These are phyloP conservation scores for Penicillium expansum DNA, from an alignment of 2,329 filamentous ascomycete genomes.

Conservation along the genomic window DNA sequence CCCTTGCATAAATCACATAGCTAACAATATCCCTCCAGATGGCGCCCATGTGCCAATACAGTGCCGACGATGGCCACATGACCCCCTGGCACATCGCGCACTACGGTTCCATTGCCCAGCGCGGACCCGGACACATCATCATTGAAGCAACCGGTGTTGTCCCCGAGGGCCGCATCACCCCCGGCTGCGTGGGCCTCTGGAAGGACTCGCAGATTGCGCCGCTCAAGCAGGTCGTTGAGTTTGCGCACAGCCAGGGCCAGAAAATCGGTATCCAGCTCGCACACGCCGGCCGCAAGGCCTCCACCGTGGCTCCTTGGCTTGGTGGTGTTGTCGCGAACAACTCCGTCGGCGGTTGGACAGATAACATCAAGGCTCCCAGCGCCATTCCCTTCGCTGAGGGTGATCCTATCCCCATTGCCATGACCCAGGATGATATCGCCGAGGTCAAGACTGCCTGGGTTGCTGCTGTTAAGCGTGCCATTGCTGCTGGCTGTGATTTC, in stretches of 20 bases:
- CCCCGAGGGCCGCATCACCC: conserved; percentile 77
- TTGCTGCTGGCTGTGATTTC: conserved; percentile 70
- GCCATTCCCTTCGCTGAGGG: conserved; percentile 62
- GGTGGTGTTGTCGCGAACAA: conserved; percentile 45
- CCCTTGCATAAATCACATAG: background rate
- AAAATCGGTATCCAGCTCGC: conserved; percentile 77
- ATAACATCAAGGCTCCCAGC: conserved; percentile 57
- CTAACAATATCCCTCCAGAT: conserved; percentile 6
- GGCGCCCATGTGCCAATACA: conserved; percentile 63
- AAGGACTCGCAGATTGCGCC: conserved; percentile 76
- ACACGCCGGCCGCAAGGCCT: conserved; percentile 70
- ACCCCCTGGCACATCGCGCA: conserved; percentile 82
- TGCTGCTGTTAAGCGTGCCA: conserved; percentile 57
- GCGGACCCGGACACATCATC: conserved; percentile 72
- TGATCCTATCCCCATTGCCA: conserved; percentile 62
- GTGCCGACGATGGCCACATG: conserved; percentile 67
- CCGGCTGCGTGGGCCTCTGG: conserved; percentile 65
- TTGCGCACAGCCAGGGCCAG: conserved; percentile 74
- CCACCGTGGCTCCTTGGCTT: conserved; percentile 54
- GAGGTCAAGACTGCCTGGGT: conserved; percentile 62
- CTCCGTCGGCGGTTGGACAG: conserved; percentile 54
- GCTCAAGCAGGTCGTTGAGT: conserved; percentile 67
- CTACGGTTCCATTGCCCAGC: conserved; percentile 72
- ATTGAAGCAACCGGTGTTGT: conserved; percentile 76
- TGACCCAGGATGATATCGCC: conserved; percentile 68